Evolutionary conservation across 2,329 filamentous ascomycete species (phyloP).

Genomic region (Colletotrichum camelliae): DNA sequence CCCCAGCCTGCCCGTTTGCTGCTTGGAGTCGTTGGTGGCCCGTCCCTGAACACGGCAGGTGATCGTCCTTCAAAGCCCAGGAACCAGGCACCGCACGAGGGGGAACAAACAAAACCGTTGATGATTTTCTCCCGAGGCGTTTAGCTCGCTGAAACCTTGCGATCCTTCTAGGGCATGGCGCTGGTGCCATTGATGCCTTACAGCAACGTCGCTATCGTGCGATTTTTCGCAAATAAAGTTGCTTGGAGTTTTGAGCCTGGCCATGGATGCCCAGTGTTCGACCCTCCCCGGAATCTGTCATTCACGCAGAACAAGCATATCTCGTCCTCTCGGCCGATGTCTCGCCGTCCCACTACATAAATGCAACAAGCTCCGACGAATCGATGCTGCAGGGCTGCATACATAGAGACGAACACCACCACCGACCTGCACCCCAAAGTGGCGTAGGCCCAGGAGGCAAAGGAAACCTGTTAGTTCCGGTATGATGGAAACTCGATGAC

Average conservation of each 20-base stretch:
- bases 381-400: background rate
- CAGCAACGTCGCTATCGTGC: background rate
- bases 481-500: background rate
- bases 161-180: background rate
- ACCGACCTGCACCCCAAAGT: background rate
- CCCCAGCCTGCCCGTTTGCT: background rate
- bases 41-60: background rate
- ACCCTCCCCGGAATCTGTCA: background rate
- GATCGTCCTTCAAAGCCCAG: conserved; percentile 6
- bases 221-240: background rate
- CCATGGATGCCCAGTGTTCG: background rate
- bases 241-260: background rate
- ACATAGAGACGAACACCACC: background rate
- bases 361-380: background rate
- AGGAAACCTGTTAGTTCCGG: background rate
- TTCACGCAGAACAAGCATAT: background rate
- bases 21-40: background rate
- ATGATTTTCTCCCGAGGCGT: background rate
- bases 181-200: background rate
- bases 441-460: background rate
- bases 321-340: background rate
- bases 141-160: background rate
- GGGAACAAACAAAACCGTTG: background rate
- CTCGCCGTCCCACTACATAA: background rate
- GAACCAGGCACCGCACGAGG: background rate